A percentile compares a stretch with the other conserved stretches of the same genome.
phyloP scores from a whole-genome alignment of 2,329 filamentous ascomycete species.

The Verticillium isaacii region DNA sequence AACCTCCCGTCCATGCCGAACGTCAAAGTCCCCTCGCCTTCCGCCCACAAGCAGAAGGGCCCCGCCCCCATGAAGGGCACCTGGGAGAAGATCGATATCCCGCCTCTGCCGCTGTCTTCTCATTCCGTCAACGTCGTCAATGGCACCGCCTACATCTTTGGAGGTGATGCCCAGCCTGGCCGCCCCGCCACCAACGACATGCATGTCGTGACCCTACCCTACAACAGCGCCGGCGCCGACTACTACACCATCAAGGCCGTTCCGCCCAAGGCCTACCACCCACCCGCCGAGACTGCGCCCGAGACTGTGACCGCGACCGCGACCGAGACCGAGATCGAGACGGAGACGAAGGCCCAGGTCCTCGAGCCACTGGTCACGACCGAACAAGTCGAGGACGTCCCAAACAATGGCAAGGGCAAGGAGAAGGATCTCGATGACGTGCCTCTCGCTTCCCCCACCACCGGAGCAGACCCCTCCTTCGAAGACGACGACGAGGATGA shows the following conservation, averaged over 20 bases:
- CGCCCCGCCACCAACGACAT: constrained; percentile 70
- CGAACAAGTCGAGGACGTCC: constrained; percentile 13
- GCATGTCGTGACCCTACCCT: constrained; percentile 59
- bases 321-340: constrained; percentile 2
- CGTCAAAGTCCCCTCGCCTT: constrained; percentile 13
- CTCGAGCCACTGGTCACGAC: constrained; percentile 13
- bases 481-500: constrained; percentile 15
- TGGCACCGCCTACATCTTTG: constrained; percentile 63
- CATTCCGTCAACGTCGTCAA: constrained; percentile 62
- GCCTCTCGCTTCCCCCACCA: constrained; percentile 27
- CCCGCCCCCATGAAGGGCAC: constrained; percentile 45
- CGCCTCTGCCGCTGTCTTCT: constrained; percentile 64
- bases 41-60: constrained; percentile 5
- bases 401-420: constrained; percentile 15
- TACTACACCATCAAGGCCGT: constrained; percentile 52
- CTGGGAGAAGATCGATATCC: constrained; percentile 54
- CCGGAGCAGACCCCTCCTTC: constrained; percentile 10
- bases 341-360: constrained; percentile 1
- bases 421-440: constrained; percentile 37
- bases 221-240: constrained; percentile 52
- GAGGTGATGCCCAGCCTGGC: constrained; percentile 64
- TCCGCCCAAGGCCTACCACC: constrained; percentile 21
- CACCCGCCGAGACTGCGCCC: constrained; percentile 12
- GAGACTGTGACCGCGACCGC: constrained; percentile 9
- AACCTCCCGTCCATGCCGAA: constrained; percentile 26